These are phyloP conservation scores for Apostasia shenzhenica DNA, from an alignment of 106 monocot genomes.

Conservation along the genomic window DNA sequence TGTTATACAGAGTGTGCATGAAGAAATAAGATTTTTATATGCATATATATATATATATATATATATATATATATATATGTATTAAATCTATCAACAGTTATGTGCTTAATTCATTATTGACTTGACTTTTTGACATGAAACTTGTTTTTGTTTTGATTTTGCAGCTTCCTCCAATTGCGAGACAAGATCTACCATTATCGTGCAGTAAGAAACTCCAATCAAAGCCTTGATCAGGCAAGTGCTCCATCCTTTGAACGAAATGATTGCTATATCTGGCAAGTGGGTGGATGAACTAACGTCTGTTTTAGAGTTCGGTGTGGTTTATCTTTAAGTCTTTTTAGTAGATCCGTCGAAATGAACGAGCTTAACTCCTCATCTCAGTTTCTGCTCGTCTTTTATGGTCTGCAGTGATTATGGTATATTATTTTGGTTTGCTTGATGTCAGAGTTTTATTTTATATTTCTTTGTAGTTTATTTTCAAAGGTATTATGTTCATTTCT, in stretches of 20 bases:
- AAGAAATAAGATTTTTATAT: not conserved
- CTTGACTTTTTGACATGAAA: not conserved
- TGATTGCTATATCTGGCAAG: not conserved
- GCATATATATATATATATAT: no score
- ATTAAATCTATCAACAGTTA: not conserved
- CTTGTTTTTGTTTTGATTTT: not conserved
- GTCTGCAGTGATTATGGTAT: no score
- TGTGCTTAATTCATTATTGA: not conserved
- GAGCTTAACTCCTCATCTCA: not conserved
- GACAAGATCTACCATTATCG: not conserved
- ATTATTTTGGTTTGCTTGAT: no score
- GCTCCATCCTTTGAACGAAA: not conserved
- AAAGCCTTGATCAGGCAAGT: not conserved
- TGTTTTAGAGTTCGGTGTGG: not conserved
- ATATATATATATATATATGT: no score
- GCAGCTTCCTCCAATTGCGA: constrained; percentile 4
- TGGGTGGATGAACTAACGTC: not conserved
- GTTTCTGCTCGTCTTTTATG: not conserved
- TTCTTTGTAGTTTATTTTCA: no score
- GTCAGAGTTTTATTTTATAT: no score
- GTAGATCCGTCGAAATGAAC: constrained; percentile 1
- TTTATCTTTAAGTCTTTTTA: not conserved
- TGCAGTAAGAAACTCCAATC: not conserved
- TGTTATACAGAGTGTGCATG: not conserved
- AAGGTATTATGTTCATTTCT: no score